These are phyloP conservation scores for Rhodotorula sp. DNA, from an alignment of 1,284 basidiomycete genomes.

Conservation along the genomic window DNA sequence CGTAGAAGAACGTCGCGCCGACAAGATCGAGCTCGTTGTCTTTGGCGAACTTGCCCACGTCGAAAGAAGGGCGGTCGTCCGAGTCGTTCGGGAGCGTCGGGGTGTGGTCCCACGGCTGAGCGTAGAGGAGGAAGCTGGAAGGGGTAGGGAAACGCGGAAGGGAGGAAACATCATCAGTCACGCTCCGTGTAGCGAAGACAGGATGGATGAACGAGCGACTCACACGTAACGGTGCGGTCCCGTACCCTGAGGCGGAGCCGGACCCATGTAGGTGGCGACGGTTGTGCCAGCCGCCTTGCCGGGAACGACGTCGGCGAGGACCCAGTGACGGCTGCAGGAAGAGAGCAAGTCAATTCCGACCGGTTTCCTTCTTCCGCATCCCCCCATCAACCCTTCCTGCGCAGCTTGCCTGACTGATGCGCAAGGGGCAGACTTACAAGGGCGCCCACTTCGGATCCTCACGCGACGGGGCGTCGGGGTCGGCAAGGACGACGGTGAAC, in stretches of 20 bases:
- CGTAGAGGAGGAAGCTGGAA: neutral
- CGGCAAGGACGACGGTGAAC: slow-evolving; percentile 11
- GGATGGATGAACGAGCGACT: neutral
- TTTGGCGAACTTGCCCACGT: neutral
- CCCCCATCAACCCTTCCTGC: too few relatives aligned
- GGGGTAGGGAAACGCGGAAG: neutral
- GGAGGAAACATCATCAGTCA: neutral
- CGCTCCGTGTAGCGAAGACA: neutral
- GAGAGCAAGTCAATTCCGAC: neutral
- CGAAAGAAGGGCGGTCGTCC: slow-evolving; percentile 2
- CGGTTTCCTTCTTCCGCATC: too few relatives aligned
- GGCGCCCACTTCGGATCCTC: slow-evolving; percentile 5
- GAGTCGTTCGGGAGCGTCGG: neutral
- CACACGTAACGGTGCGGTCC: slow-evolving; percentile 15
- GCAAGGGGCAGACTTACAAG: neutral
- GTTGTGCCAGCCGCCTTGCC: neutral
- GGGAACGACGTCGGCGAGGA: slow-evolving; percentile 8
- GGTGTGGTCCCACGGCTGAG: slow-evolving; percentile 7
- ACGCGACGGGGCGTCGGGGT: slow-evolving; percentile 10
- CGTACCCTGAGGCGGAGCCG: slow-evolving; percentile 6
- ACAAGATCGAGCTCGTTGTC: slow-evolving; percentile 11
- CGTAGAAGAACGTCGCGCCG: slow-evolving; percentile 4
- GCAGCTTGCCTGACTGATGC: too few relatives aligned
- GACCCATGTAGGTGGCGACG: slow-evolving; percentile 5
- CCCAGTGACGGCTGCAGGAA: neutral